Conservation (phyloP, 2,329 filamentous ascomycete genomes). For the Epichloe amarillans region DNA sequence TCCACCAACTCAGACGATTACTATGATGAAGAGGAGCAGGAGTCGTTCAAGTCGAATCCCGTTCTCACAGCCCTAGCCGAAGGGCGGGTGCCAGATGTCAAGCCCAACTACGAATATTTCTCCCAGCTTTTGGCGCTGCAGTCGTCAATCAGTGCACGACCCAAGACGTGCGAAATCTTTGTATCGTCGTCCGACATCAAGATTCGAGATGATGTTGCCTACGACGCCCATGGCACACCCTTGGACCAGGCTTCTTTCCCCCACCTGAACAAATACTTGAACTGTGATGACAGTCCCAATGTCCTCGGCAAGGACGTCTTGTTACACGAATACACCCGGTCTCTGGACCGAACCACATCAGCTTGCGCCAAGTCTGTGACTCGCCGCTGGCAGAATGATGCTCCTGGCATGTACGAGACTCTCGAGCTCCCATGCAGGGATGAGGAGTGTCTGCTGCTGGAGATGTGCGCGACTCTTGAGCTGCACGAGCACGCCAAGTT, state of each 20-base stretch:
- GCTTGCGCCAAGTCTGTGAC: slow-evolving; percentile 40
- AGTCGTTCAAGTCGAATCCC: slow-evolving; percentile 51
- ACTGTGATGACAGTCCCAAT: slow-evolving; percentile 37
- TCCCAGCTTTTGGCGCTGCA: slow-evolving; percentile 41
- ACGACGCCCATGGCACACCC: slow-evolving; percentile 28
- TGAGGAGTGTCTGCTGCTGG: slow-evolving; percentile 42
- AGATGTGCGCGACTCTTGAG: slow-evolving; percentile 49
- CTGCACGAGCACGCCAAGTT: slow-evolving; percentile 44
- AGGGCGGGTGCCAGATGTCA: slow-evolving; percentile 41
- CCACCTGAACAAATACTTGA: slow-evolving; percentile 42
- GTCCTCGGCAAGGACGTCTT: slow-evolving; percentile 38
- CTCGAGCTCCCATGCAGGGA: slow-evolving; percentile 35
- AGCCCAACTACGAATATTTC: slow-evolving; percentile 50
- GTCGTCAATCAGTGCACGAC: slow-evolving; percentile 37
- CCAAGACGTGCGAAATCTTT: slow-evolving; percentile 46
- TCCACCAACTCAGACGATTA: slow-evolving; percentile 49
- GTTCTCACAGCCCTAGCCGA: slow-evolving; percentile 49
- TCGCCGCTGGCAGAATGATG: slow-evolving; percentile 43
- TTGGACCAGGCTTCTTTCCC: slow-evolving; percentile 38
- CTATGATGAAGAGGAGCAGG: slow-evolving; percentile 28
- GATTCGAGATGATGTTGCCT: slow-evolving; percentile 35
- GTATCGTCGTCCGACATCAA: slow-evolving; percentile 39
- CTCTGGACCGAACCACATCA: slow-evolving; percentile 40
- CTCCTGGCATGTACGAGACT: slow-evolving; percentile 40
- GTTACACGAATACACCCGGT: slow-evolving; percentile 45